A percentile compares a stretch with the other conserved stretches of the same genome.
Evolutionary conservation across 805 yeast genomes (phyloP).

Genomic region (Osmozyma mogii): DNA sequence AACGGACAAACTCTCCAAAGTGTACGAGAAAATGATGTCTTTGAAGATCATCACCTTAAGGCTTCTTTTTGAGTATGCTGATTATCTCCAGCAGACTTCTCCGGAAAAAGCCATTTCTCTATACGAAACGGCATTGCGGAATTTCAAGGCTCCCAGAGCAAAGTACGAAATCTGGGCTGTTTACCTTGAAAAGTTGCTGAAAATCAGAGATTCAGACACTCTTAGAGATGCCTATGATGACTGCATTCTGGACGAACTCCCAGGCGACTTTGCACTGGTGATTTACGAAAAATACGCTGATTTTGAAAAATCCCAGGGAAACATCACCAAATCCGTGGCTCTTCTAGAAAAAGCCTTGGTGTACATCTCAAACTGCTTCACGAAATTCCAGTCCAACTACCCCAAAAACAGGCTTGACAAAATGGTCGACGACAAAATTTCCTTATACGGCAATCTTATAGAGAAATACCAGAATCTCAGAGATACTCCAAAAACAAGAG

Average conservation of each 20-base stretch:
- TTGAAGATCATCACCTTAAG: slow-evolving; percentile 64
- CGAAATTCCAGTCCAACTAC: slow-evolving; percentile 3
- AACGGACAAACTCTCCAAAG: slow-evolving; percentile 10
- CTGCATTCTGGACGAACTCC: slow-evolving; percentile 40
- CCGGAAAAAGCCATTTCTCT: slow-evolving; percentile 47
- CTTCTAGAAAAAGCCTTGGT: slow-evolving; percentile 14
- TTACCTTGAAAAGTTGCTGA: slow-evolving; percentile 49
- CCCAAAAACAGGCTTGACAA: slow-evolving; percentile 8
- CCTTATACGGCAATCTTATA: slow-evolving; percentile 11
- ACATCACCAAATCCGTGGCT: slow-evolving; percentile 36
- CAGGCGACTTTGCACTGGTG: slow-evolving; percentile 37
- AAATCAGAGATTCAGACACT: slow-evolving; percentile 1
- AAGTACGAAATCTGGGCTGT: slow-evolving; percentile 62
- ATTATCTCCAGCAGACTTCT: slow-evolving; percentile 41
- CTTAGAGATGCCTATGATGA: slow-evolving; percentile 72
- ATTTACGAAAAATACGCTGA: slow-evolving; percentile 50
- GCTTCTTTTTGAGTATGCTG: slow-evolving; percentile 59
- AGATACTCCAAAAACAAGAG: slow-evolving; percentile 16
- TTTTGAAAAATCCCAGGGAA: slow-evolving; percentile 53
- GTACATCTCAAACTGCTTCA: slow-evolving; percentile 4
- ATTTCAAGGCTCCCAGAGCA: slow-evolving; percentile 51
- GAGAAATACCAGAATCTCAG: slow-evolving; percentile 5
- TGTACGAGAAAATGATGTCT: slow-evolving; percentile 22
- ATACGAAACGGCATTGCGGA: slow-evolving; percentile 60
- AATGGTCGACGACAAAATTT: slow-evolving; percentile 16